Conservation (phyloP, 2,329 filamentous ascomycete species). For the Neoarthrinium moseri region DNA sequence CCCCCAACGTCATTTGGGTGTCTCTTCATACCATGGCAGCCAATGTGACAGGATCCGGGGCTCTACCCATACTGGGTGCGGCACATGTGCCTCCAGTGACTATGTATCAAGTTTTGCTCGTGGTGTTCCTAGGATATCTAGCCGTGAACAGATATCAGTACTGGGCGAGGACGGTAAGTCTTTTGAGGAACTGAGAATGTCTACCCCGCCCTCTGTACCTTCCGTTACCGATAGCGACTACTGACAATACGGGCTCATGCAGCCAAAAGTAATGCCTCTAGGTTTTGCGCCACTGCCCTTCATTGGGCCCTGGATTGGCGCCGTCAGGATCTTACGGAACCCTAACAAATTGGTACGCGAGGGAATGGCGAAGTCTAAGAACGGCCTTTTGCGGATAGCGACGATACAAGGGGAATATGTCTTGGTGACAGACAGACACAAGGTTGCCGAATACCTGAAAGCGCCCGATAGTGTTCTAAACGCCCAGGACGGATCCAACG, state of each 20-base stretch:
- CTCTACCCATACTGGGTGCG: neutral
- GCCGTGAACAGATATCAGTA: constrained; percentile 5
- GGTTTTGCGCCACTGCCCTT: constrained; percentile 7
- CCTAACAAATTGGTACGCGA: neutral
- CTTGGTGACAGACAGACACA: constrained; percentile 7
- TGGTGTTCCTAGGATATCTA: constrained; percentile 2
- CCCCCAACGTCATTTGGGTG: too few species aligned
- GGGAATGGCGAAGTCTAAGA: constrained; percentile 7
- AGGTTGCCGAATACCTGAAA: constrained; percentile 10
- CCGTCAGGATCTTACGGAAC: constrained; percentile 3
- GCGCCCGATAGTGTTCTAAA: constrained; percentile 9
- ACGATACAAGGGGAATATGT: constrained; percentile 10
- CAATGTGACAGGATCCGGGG: neutral
- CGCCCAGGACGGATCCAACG: constrained; percentile 11
- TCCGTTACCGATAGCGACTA: neutral
- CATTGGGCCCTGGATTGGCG: constrained; percentile 7
- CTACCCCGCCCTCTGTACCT: neutral
- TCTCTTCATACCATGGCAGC: neutral
- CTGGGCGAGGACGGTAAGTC: constrained; percentile 3
- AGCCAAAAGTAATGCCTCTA: constrained; percentile 8
- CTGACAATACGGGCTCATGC: neutral
- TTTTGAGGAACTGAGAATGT: neutral
- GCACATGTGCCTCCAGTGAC: neutral
- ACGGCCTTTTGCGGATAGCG: constrained; percentile 6
- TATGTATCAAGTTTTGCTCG: neutral